phyloP scores from a whole-genome alignment of 306 rosid genomes.

The Corylus avellana region DNA sequence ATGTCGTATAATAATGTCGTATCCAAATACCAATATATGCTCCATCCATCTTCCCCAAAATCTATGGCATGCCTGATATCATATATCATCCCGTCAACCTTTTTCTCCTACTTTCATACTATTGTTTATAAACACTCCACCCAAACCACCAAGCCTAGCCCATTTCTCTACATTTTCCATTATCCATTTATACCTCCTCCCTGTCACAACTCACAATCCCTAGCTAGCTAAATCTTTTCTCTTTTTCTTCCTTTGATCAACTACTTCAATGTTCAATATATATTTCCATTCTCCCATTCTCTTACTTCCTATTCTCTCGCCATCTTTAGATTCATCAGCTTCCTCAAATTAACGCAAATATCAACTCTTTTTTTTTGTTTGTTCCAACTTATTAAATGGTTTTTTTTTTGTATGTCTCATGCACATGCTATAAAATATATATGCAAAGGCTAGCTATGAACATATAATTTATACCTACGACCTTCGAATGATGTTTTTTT shows the following conservation, averaged over 20 bases:
- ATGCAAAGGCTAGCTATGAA: background rate
- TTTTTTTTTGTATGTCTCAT: conserved; percentile 12
- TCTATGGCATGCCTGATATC: conserved; percentile 60
- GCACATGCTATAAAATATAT: background rate
- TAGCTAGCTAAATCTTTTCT: background rate
- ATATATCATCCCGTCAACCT: conserved; percentile 47
- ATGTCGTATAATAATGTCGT: conserved; percentile 20
- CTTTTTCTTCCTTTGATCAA: background rate
- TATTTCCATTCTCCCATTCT: background rate
- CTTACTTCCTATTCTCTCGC: conserved; percentile 8
- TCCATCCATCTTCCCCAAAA: conserved; percentile 41
- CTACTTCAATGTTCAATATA: background rate
- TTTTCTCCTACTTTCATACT: conserved; percentile 34
- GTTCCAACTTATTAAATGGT: background rate
- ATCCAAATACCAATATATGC: conserved; percentile 50
- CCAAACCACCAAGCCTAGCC: conserved; percentile 12
- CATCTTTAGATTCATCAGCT: background rate
- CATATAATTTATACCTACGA: no score
- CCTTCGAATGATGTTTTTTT: background rate
- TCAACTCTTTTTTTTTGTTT: background rate
- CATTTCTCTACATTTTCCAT: conserved; percentile 17
- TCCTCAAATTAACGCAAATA: conserved; percentile 22
- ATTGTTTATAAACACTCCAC: conserved; percentile 32
- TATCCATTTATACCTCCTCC: background rate
- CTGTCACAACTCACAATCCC: background rate